Percentiles rank a stretch among this genome's conserved stretches.
Conservation (phyloP, 306 rosid species). For the Sophora flavescens region DNA sequence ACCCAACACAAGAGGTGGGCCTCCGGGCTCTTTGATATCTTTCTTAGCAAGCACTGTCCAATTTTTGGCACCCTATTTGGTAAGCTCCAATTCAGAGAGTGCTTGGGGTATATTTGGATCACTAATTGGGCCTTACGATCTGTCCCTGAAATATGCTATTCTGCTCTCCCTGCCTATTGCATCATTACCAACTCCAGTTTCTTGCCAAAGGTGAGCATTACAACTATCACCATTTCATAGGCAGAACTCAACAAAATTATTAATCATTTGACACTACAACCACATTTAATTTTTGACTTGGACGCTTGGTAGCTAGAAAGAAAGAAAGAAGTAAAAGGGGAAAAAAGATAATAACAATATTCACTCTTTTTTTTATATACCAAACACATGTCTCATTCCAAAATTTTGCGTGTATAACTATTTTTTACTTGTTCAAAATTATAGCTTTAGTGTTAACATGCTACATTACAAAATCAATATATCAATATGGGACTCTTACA, state of each 20-base stretch:
- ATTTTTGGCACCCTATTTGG: conserved; percentile 53
- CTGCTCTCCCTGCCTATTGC: conserved; percentile 62
- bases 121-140: conserved; percentile 50
- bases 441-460: no score
- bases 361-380: no score
- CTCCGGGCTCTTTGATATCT: conserved; percentile 56
- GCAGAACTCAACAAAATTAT: background rate
- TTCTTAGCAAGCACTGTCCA: conserved; percentile 62
- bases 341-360: no score
- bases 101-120: conserved; percentile 53
- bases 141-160: conserved; percentile 58
- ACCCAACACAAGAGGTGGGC: conserved; percentile 72
- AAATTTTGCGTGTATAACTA: no score
- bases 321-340: no score
- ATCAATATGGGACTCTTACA: no score
- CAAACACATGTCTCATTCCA: no score
- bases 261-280: no score
- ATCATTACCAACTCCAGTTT: conserved; percentile 64
- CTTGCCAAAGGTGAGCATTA: conserved; percentile 64
- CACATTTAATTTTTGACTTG: no score
- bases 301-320: no score
- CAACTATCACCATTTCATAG: background rate
- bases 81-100: conserved; percentile 67
- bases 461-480: no score
- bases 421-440: no score